Percentiles rank a stretch among this genome's conserved stretches.
Evolutionary conservation across 2,329 filamentous ascomycete genomes (phyloP).

Genomic region (Mycocentrospora acerina): DNA sequence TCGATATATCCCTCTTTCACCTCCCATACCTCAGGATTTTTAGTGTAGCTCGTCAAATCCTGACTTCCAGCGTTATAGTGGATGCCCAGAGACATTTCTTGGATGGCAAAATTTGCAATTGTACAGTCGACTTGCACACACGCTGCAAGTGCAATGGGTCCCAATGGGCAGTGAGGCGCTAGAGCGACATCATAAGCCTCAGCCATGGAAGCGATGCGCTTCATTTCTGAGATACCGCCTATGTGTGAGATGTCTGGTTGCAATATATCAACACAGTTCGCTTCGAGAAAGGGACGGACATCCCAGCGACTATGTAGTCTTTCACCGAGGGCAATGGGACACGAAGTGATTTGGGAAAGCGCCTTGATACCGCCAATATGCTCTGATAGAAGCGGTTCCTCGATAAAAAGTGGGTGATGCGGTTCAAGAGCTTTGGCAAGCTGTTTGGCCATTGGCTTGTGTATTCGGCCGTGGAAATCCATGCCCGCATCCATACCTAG

Average conservation of each 20-base stretch:
- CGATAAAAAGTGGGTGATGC: conserved; percentile 71
- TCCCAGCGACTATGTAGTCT: conserved; percentile 73
- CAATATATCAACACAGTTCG: conserved; percentile 67
- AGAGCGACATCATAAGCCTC: conserved; percentile 74
- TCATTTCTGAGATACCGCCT: conserved; percentile 71
- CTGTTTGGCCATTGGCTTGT: conserved; percentile 81
- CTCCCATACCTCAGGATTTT: conserved; percentile 65
- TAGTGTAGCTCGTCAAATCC: conserved; percentile 61
- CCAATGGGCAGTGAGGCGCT: conserved; percentile 73
- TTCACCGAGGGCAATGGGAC: conserved; percentile 72
- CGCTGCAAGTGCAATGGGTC: conserved; percentile 71
- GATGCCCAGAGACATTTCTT: conserved; percentile 78
- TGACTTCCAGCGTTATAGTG: conserved; percentile 65
- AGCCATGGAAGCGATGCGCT: conserved; percentile 68
- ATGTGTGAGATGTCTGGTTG: conserved; percentile 73
- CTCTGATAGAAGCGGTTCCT: conserved; percentile 72
- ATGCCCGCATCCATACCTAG: conserved; percentile 72
- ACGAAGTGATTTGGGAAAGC: conserved; percentile 57
- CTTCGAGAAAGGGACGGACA: conserved; percentile 69
- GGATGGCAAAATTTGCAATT: conserved; percentile 66
- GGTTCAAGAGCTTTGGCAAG: conserved; percentile 68
- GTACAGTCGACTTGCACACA: conserved; percentile 65
- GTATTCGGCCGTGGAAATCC: conserved; percentile 76
- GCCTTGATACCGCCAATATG: conserved; percentile 67
- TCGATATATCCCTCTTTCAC: conserved; percentile 67